A percentile compares a stretch with the other conserved stretches of the same genome.
phyloP scores from a whole-genome alignment of 768 basidiomycete genomes.

The Chalciporus piperatus region DNA sequence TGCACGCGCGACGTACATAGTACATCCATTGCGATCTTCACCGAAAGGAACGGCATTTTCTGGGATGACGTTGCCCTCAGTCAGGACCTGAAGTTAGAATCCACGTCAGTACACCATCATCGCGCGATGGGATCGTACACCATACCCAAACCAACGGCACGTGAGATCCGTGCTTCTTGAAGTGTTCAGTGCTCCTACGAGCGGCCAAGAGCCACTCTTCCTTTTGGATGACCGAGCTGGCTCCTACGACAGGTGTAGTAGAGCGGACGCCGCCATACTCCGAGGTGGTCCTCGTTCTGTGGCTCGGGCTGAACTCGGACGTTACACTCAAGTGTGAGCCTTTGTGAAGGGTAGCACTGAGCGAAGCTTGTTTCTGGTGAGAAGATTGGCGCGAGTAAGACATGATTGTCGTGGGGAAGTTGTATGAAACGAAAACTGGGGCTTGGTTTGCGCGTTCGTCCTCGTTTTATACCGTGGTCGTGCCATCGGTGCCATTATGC shows the following conservation, averaged over 20 bases:
- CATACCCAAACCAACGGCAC: slow-evolving; percentile 34
- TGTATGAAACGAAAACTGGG: neutral
- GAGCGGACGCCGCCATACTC: slow-evolving; percentile 10
- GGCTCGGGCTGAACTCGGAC: slow-evolving; percentile 8
- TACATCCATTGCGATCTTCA: slow-evolving; percentile 28
- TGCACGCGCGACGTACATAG: slow-evolving; percentile 31
- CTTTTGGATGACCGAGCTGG: slow-evolving; percentile 19
- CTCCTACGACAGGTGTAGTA: slow-evolving; percentile 13
- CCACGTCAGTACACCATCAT: neutral
- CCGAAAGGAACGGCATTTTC: slow-evolving; percentile 35
- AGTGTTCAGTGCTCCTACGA: slow-evolving; percentile 28
- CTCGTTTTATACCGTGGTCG: slow-evolving; percentile 15
- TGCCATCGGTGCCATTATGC: neutral
- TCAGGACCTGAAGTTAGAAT: slow-evolving; percentile 20
- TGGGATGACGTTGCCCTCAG: slow-evolving; percentile 31
- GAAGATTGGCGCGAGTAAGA: slow-evolving; percentile 14
- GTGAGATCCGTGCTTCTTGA: slow-evolving; percentile 26
- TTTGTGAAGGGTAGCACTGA: slow-evolving; percentile 2
- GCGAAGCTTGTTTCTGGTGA: slow-evolving; percentile 7
- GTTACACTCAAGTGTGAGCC: slow-evolving; percentile 13
- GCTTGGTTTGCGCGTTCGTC: neutral
- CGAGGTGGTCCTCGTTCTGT: slow-evolving; percentile 17
- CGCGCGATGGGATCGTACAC: neutral
- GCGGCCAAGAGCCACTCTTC: slow-evolving; percentile 30
- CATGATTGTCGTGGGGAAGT: slow-evolving; percentile 10